These are phyloP conservation scores for Hirsutella thompsonii DNA, from an alignment of 2,329 filamentous ascomycete genomes.

Conservation along the genomic window DNA sequence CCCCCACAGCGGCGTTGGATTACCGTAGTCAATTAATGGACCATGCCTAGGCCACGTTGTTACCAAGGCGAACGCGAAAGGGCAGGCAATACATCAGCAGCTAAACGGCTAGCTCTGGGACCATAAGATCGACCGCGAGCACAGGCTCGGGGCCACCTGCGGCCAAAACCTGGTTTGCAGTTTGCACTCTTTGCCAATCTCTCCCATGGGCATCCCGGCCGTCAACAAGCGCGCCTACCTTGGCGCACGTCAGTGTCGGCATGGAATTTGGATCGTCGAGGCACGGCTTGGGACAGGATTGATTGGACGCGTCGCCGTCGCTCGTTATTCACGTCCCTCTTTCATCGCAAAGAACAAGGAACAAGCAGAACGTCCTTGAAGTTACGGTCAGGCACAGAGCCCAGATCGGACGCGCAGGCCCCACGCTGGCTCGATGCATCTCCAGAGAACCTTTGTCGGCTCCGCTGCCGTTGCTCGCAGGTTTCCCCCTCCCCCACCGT, in stretches of 20 bases:
- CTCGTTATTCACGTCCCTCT: no score
- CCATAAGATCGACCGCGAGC: no score
- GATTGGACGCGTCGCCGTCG: no score
- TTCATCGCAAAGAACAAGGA: no score
- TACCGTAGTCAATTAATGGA: no score
- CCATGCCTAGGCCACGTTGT: background rate
- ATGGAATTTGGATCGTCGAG: background rate
- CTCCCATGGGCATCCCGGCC: no score
- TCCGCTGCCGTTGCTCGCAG: background rate
- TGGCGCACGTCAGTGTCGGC: background rate
- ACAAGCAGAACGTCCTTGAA: no score
- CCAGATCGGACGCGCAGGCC: no score
- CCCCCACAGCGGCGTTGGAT: no score
- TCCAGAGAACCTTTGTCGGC: no score
- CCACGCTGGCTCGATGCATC: no score
- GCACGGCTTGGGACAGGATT: background rate
- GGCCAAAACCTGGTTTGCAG: background rate
- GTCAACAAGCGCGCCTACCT: background rate
- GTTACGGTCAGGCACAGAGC: no score
- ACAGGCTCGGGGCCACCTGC: background rate
- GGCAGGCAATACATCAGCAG: background rate
- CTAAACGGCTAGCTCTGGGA: background rate
- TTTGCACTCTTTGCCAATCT: background rate
- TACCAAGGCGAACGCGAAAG: background rate
- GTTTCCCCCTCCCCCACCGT: background rate